Percentiles rank a stretch among this genome's conserved stretches.
These are phyloP conservation scores for Panaeolus papilionaceus DNA, from an alignment of 768 basidiomycete genomes.

Conservation along the genomic window DNA sequence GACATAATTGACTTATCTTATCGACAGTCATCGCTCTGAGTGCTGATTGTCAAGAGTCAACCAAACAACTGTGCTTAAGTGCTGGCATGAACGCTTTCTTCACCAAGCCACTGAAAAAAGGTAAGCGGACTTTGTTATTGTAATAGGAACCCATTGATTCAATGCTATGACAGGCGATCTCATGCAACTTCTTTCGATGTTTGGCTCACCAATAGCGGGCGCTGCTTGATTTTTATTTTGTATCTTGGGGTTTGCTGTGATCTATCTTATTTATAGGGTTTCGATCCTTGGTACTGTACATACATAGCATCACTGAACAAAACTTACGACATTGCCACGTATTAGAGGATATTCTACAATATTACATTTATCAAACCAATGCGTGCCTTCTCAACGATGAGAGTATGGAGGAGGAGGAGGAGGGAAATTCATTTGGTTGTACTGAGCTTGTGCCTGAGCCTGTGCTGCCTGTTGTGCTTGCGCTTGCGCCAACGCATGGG, in stretches of 20 bases:
- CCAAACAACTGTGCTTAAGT: constrained; percentile 76
- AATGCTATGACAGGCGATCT: constrained; percentile 52
- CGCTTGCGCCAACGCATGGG: constrained; percentile 44
- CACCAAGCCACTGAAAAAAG: constrained; percentile 72
- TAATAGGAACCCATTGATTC: neutral
- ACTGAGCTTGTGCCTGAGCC: constrained; percentile 41
- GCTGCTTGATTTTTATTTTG: constrained; percentile 19
- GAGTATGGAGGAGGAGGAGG: constrained; percentile 34
- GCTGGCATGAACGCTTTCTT: constrained; percentile 82
- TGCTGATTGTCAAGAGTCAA: constrained; percentile 80
- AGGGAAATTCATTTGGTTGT: constrained; percentile 34
- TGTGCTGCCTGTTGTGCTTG: constrained; percentile 46
- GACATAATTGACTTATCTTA: constrained; percentile 7
- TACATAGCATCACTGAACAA: constrained; percentile 7
- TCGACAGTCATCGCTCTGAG: constrained; percentile 69
- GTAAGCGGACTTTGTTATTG: constrained; percentile 36
- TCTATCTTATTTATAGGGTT: constrained; percentile 10
- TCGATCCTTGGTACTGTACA: neutral
- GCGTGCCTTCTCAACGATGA: constrained; percentile 24
- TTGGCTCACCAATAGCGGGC: constrained; percentile 38
- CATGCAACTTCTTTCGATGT: constrained; percentile 58
- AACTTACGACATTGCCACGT: neutral
- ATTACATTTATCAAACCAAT: constrained; percentile 14
- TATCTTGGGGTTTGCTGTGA: constrained; percentile 17
- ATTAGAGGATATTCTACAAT: constrained; percentile 9